phyloP scores from a whole-genome alignment of 305 asterid genomes.

The Fraxinus paxiana region DNA sequence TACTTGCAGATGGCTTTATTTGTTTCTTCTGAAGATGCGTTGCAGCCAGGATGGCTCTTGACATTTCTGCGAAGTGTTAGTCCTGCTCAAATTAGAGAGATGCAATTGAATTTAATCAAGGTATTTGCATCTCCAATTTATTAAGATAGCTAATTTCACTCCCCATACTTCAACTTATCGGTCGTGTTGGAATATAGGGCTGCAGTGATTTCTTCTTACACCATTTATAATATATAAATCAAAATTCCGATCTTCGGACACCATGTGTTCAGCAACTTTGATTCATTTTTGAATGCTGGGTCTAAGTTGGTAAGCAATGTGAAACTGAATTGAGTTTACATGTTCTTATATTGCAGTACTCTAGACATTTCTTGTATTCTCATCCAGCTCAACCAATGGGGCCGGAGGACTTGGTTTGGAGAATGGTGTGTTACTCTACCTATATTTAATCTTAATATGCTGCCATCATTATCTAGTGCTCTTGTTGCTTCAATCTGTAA shows the following conservation, averaged over 20 bases:
- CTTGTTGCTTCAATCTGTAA: neutral
- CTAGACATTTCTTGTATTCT: constrained; percentile 77
- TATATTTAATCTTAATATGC: neutral
- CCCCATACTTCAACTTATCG: constrained; percentile 2
- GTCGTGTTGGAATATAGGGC: neutral
- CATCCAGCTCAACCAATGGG: constrained; percentile 94
- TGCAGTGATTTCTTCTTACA: neutral
- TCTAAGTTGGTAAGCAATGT: neutral
- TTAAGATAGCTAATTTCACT: neutral
- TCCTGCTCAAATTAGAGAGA: constrained; percentile 52
- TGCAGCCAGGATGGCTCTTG: constrained; percentile 79
- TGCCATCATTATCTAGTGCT: neutral
- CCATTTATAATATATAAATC: neutral
- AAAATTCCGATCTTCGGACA: neutral
- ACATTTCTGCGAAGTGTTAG: constrained; percentile 58
- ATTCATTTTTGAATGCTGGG: neutral
- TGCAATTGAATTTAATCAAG: constrained; percentile 71
- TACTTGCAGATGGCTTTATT: constrained; percentile 73
- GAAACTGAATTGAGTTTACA: constrained; percentile 9
- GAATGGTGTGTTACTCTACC: constrained; percentile 68
- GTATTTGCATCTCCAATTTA: constrained; percentile 36
- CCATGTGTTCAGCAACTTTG: neutral
- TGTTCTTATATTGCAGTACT: constrained; percentile 49
- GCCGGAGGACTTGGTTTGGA: constrained; percentile 91
- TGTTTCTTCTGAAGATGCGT: constrained; percentile 70